phyloP scores from a whole-genome alignment of 192 early-diverging fungal genomes.

The Mortierella claussenii region DNA sequence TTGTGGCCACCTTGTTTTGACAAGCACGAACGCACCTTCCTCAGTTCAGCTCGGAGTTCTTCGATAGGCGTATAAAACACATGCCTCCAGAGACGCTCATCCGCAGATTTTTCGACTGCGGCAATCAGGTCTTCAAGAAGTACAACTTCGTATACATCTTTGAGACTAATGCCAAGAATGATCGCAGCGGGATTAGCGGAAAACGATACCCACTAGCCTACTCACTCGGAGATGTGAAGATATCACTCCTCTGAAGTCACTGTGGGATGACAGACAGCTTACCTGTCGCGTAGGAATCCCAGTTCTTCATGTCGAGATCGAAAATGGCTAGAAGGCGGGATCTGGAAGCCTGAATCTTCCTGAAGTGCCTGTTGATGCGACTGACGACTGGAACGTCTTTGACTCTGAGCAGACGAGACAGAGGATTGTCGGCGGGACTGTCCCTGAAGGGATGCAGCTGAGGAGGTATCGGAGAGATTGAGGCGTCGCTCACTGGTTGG shows the following conservation, averaged over 20 bases:
- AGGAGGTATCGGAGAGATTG: slow-evolving; percentile 18
- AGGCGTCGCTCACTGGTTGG: slow-evolving; percentile 27
- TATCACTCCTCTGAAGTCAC: too few species aligned
- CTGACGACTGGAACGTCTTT: slow-evolving; percentile 25
- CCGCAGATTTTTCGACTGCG: slow-evolving; percentile 60
- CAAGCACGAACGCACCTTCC: slow-evolving; percentile 57
- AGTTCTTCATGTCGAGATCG: slow-evolving; percentile 48
- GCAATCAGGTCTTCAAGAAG: slow-evolving; percentile 57
- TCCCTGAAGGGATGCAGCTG: not conserved
- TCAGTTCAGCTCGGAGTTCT: slow-evolving; percentile 58
- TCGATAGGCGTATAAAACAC: slow-evolving; percentile 67
- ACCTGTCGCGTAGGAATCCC: slow-evolving; percentile 47
- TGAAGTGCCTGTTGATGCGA: slow-evolving; percentile 8
- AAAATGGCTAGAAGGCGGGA: slow-evolving; percentile 24
- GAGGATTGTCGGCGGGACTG: slow-evolving; percentile 22
- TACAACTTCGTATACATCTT: slow-evolving; percentile 58
- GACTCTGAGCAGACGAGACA: slow-evolving; percentile 14
- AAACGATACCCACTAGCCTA: too few species aligned
- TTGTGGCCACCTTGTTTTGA: too few species aligned
- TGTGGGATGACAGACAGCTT: not conserved
- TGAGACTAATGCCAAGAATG: slow-evolving; percentile 48
- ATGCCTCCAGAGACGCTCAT: slow-evolving; percentile 68
- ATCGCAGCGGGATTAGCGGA: too few species aligned
- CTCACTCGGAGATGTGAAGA: too few species aligned
- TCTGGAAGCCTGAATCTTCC: slow-evolving; percentile 34